Evolutionary conservation across 768 basidiomycete species (phyloP).

Genomic region (Mycena venus): DNA sequence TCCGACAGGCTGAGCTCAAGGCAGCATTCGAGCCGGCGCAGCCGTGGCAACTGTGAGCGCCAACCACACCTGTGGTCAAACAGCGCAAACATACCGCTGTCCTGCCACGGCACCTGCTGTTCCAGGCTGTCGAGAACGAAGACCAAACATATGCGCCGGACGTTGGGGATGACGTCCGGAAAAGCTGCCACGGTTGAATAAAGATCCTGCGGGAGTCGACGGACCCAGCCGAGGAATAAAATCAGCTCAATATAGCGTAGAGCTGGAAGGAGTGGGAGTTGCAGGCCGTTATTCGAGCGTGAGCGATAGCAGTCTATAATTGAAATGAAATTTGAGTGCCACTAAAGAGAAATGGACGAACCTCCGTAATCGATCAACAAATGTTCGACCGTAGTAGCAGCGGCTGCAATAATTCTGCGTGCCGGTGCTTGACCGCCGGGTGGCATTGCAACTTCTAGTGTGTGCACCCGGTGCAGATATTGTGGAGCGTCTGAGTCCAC

Average conservation of each 20-base stretch:
- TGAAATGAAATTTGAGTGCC: not conserved
- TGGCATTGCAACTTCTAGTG: not conserved
- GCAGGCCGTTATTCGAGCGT: not conserved
- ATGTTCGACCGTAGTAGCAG: not conserved
- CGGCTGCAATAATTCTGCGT: not conserved
- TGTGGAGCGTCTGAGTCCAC: not conserved
- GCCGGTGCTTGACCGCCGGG: not conserved
- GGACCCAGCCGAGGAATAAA: slow-evolving; percentile 5
- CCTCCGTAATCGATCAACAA: not conserved
- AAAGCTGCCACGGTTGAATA: not conserved
- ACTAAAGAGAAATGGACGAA: not conserved
- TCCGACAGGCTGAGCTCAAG: not conserved
- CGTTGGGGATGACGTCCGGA: not conserved
- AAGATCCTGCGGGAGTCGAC: not conserved
- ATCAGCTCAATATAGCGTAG: not conserved
- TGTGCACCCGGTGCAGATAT: not conserved
- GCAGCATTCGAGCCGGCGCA: not conserved
- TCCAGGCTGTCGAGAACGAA: slow-evolving; percentile 15
- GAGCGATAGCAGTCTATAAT: not conserved
- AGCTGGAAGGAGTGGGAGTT: not conserved
- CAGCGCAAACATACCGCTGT: not conserved
- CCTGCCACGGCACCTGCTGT: slow-evolving; percentile 8
- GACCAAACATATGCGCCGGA: not conserved
- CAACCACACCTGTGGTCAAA: not conserved
- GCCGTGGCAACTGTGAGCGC: not conserved